A percentile compares a stretch with the other conserved stretches of the same genome.
Conservation (phyloP, 352 stramenopile species). For the Phytopythium delawarense region DNA sequence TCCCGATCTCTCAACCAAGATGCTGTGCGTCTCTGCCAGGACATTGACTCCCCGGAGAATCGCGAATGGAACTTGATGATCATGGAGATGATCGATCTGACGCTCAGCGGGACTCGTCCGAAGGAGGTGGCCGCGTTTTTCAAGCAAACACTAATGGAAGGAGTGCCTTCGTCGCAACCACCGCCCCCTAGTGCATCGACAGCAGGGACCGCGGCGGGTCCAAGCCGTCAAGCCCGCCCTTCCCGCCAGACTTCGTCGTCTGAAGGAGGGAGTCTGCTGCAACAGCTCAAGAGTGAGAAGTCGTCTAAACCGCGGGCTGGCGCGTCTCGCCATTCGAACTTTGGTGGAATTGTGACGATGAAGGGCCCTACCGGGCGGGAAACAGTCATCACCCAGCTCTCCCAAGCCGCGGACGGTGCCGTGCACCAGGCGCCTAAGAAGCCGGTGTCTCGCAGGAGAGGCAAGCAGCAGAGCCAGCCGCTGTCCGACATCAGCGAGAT, state of each 20-base stretch:
- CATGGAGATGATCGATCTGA: constrained; percentile 88
- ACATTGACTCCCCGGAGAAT: constrained; percentile 83
- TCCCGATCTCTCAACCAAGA: not conserved
- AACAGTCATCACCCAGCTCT: constrained; percentile 72
- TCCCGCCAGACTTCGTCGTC: not conserved
- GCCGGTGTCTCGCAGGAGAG: constrained; percentile 35
- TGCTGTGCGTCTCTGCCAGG: constrained; percentile 16
- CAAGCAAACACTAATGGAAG: constrained; percentile 21
- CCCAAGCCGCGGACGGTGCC: constrained; percentile 63
- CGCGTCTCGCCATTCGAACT: constrained; percentile 79
- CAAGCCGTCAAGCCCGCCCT: not conserved
- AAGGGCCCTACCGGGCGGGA: constrained; percentile 59
- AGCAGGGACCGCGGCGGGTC: not conserved
- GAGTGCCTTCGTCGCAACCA: not conserved
- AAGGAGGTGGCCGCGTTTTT: constrained; percentile 59
- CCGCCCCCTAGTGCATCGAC: not conserved
- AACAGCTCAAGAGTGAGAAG: constrained; percentile 55
- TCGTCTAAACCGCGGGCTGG: constrained; percentile 21
- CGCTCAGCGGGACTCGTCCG: constrained; percentile 61
- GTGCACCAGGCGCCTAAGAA: constrained; percentile 73
- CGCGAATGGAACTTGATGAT: constrained; percentile 86
- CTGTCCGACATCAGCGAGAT: constrained; percentile 72
- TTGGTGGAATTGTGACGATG: constrained; percentile 82
- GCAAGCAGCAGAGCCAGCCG: constrained; percentile 38
- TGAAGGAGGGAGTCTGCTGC: constrained; percentile 26